Evolutionary conservation across 306 rosid genomes (phyloP).

Genomic region (Vigna hirtella): DNA sequence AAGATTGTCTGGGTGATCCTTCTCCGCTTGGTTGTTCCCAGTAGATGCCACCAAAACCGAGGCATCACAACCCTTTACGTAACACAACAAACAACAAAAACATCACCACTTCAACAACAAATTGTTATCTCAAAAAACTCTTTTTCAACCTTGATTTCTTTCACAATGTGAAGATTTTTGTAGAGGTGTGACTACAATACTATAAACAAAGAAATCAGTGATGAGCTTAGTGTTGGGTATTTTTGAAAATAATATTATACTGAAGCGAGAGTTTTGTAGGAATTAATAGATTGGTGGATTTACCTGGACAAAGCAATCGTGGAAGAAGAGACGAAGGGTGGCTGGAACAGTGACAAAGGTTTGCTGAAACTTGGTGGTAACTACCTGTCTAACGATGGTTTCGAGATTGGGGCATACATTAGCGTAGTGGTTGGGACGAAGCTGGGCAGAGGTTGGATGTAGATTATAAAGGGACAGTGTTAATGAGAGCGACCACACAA

Average conservation of each 20-base stretch:
- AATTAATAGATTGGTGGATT: too few relatives aligned
- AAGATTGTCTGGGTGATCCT: constrained; percentile 72
- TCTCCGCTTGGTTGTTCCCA: constrained; percentile 68
- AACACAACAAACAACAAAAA: neutral
- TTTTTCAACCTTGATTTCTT: too few relatives aligned
- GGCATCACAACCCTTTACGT: constrained; percentile 72
- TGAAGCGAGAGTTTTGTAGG: too few relatives aligned
- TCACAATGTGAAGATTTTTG: too few relatives aligned
- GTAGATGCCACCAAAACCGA: constrained; percentile 60
- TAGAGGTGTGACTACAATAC: neutral
- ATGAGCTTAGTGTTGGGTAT: neutral
- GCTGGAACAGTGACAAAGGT: constrained; percentile 87
- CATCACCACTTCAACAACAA: neutral
- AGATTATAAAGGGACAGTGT: constrained; percentile 43
- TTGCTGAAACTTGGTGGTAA: constrained; percentile 62
- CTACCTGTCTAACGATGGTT: constrained; percentile 62
- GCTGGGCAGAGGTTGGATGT: constrained; percentile 57
- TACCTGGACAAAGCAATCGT: constrained; percentile 90
- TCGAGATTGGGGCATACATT: constrained; percentile 80
- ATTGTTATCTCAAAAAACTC: too few relatives aligned
- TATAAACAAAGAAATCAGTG: neutral
- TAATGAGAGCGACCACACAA: constrained; percentile 54
- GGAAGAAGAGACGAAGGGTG: constrained; percentile 92
- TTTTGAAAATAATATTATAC: neutral
- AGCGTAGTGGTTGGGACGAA: constrained; percentile 70